A percentile compares a stretch with the other conserved stretches of the same genome.
These are phyloP conservation scores for Pisolithus albus DNA, from an alignment of 768 basidiomycete species.

Conservation along the genomic window DNA sequence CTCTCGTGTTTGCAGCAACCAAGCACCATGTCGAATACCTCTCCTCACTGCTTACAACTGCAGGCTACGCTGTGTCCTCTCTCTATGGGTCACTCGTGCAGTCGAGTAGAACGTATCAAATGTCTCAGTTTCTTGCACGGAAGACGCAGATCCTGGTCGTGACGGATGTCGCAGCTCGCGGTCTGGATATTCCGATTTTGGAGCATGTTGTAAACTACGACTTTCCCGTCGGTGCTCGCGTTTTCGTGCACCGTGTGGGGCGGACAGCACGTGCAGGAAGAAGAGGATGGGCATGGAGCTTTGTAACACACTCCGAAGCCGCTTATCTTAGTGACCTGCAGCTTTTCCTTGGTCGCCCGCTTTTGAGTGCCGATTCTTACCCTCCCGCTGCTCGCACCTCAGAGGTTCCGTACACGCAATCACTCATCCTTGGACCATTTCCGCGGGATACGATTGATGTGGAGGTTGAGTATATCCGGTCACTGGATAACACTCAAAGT, in stretches of 20 bases:
- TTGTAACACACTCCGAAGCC: slow-evolving; percentile 78
- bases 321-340: slow-evolving; percentile 91
- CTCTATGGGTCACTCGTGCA: slow-evolving; percentile 97
- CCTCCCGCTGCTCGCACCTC: slow-evolving; percentile 32
- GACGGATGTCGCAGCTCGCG: slow-evolving; percentile 96
- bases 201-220: slow-evolving; percentile 98
- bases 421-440: slow-evolving; percentile 76
- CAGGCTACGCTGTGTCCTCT: slow-evolving; percentile 85
- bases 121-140: slow-evolving; percentile 83
- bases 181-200: slow-evolving; percentile 94
- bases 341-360: slow-evolving; percentile 79
- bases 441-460: slow-evolving; percentile 74
- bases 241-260: slow-evolving; percentile 96
- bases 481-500: slow-evolving; percentile 57
- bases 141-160: slow-evolving; percentile 83
- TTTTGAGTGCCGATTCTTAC: slow-evolving; percentile 41
- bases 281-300: slow-evolving; percentile 95
- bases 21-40: slow-evolving; percentile 99
- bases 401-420: slow-evolving; percentile 62
- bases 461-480: slow-evolving; percentile 73
- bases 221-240: slow-evolving; percentile 87
- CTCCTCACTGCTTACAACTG: slow-evolving; percentile 62
- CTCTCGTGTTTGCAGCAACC: slow-evolving; percentile 90
- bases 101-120: slow-evolving; percentile 78
- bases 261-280: slow-evolving; percentile 93